Evolutionary conservation across 805 yeast genomes (phyloP).

Genomic region (Wickerhamia fluorescens): DNA sequence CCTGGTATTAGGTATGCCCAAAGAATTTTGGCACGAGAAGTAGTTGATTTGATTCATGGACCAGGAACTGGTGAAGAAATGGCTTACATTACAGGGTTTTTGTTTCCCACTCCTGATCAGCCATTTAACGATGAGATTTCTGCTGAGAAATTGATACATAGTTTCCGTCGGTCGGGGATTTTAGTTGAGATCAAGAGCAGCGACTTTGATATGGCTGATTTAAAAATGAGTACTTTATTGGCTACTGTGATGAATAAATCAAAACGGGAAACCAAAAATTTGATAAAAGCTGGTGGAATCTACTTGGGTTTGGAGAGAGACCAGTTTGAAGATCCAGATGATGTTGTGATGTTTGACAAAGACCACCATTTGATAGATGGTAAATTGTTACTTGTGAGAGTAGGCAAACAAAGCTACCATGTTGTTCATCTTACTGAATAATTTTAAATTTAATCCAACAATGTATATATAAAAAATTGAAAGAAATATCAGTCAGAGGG

Average conservation of each 20-base stretch:
- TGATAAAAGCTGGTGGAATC: conserved; percentile 65
- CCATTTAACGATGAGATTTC: conserved; percentile 40
- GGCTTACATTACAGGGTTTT: conserved; percentile 54
- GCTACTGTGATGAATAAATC: conserved; percentile 42
- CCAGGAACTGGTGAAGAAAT: conserved; percentile 65
- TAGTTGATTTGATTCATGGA: conserved; percentile 85
- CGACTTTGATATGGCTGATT: conserved; percentile 19
- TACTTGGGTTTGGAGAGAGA: conserved; percentile 57
- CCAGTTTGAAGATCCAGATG: conserved; percentile 44
- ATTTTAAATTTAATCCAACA: not conserved
- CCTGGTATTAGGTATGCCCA: conserved; percentile 74
- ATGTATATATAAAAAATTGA: conserved; percentile 2
- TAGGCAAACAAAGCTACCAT: conserved; percentile 67
- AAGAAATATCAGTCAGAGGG: too few relatives aligned
- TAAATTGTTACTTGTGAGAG: conserved; percentile 54
- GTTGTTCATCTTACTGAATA: too few relatives aligned
- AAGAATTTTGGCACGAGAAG: conserved; percentile 69
- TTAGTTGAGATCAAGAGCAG: conserved; percentile 28
- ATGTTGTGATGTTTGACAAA: conserved; percentile 39
- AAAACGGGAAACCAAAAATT: conserved; percentile 52
- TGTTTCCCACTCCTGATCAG: conserved; percentile 54
- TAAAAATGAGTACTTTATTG: conserved; percentile 48
- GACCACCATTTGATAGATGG: conserved; percentile 49
- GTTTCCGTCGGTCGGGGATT: conserved; percentile 55
- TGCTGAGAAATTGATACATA: conserved; percentile 43